Evolutionary conservation across 306 rosid species (phyloP).

Genomic region (Casuarina equisetifolia): DNA sequence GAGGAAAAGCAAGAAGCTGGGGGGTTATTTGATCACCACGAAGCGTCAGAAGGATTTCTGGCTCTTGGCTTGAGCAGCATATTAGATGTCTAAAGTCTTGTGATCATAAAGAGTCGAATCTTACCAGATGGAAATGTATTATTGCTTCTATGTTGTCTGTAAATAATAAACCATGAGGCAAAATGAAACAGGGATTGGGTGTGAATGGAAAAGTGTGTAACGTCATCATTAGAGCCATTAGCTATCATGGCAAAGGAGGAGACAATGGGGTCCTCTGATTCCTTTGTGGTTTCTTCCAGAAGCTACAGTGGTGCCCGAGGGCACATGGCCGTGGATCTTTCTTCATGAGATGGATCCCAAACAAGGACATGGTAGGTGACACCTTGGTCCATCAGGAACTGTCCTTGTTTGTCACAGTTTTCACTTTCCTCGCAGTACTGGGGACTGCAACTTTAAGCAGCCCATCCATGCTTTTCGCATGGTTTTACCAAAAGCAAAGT

Average conservation of each 20-base stretch:
- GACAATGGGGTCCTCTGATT: conserved; percentile 3
- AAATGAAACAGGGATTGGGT: conserved; percentile 27
- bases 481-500: background rate
- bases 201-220: conserved; percentile 21
- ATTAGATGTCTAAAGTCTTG: background rate
- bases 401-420: background rate
- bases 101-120: background rate
- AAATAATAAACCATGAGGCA: conserved; percentile 40
- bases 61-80: conserved; percentile 64
- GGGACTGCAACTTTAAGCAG: background rate
- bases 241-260: conserved; percentile 15
- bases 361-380: conserved; percentile 2
- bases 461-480: background rate
- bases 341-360: background rate
- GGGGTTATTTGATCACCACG: conserved; percentile 93
- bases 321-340: conserved; percentile 22
- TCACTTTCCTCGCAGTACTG: background rate
- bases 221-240: conserved; percentile 35
- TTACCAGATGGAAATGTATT: background rate
- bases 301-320: background rate
- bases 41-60: conserved; percentile 97
- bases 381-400: background rate
- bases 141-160: conserved; percentile 41
- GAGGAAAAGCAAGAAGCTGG: conserved; percentile 72
- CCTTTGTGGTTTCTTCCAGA: conserved; percentile 3